Evolutionary conservation across 352 stramenopile genomes (phyloP).

Genomic region (Phytophthora lateralis): DNA sequence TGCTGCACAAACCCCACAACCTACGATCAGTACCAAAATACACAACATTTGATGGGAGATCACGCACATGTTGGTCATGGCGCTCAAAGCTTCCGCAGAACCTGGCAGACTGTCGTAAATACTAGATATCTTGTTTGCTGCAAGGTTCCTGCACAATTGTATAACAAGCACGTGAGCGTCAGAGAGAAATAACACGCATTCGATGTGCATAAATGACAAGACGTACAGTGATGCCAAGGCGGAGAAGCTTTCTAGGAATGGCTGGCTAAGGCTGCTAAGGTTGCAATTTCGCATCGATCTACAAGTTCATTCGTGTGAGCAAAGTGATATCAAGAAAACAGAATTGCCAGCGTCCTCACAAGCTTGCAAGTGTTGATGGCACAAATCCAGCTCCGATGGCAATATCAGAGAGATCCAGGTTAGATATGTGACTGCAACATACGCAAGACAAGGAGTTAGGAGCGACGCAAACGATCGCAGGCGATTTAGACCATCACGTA

Average conservation of each 20-base stretch:
- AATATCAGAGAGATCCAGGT: conserved; percentile 39
- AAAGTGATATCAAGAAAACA: background rate
- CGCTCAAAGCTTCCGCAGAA: conserved; percentile 26
- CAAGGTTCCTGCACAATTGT: conserved; percentile 29
- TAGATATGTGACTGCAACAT: conserved; percentile 36
- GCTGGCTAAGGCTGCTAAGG: conserved; percentile 30
- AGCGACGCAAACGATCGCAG: background rate
- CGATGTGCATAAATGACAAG: background rate
- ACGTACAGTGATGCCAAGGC: conserved; percentile 35
- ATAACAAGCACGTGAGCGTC: background rate
- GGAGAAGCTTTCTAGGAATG: conserved; percentile 42
- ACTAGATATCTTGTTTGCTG: conserved; percentile 39
- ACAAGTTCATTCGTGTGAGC: background rate
- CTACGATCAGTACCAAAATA: conserved; percentile 11
- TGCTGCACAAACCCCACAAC: conserved; percentile 23
- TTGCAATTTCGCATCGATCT: conserved; percentile 41
- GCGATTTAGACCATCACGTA: conserved; percentile 14
- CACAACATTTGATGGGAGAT: background rate
- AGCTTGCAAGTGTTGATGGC: conserved; percentile 33
- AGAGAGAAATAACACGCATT: background rate
- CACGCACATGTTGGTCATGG: conserved; percentile 39
- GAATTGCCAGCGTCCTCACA: conserved; percentile 26
- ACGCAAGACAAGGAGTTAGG: conserved; percentile 3
- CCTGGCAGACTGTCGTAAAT: conserved; percentile 35
- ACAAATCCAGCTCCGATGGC: conserved; percentile 33